These are phyloP conservation scores for Gossypium anomalum DNA, from an alignment of 345 rosid genomes.

Conservation along the genomic window DNA sequence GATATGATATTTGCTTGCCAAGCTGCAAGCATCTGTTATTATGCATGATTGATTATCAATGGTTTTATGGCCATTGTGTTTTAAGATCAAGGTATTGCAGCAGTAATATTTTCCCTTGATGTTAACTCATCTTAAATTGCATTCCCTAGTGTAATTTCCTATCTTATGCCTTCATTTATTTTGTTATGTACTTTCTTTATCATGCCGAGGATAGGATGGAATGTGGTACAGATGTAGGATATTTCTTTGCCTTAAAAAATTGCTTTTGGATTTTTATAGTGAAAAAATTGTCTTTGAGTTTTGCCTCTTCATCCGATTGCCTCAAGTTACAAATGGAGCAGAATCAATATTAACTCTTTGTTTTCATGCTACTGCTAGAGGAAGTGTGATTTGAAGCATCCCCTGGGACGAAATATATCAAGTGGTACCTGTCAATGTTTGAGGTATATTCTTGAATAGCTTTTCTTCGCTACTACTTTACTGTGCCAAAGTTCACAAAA, in stretches of 20 bases:
- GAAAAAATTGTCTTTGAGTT: neutral
- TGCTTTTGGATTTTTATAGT: neutral
- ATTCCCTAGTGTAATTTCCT: neutral
- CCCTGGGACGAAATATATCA: constrained; percentile 97
- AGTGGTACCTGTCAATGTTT: no score
- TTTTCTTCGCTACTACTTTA: no score
- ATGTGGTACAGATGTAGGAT: neutral
- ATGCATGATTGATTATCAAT: no score
- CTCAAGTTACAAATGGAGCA: neutral
- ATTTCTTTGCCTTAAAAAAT: neutral
- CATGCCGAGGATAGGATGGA: constrained; percentile 5
- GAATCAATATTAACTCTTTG: constrained; percentile 6
- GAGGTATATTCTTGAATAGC: no score
- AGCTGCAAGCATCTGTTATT: no score
- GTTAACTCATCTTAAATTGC: neutral
- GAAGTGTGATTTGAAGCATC: constrained; percentile 96
- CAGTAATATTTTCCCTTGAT: no score
- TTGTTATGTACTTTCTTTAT: neutral
- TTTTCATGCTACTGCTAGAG: constrained; percentile 36
- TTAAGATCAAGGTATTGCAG: no score
- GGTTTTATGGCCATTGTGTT: no score
- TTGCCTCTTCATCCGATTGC: neutral
- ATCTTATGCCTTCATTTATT: neutral
- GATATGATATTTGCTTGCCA: no score
- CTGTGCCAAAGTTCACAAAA: no score